Evolutionary conservation across 805 yeast species (phyloP).

Genomic region (Saturnispora serradocipensis): DNA sequence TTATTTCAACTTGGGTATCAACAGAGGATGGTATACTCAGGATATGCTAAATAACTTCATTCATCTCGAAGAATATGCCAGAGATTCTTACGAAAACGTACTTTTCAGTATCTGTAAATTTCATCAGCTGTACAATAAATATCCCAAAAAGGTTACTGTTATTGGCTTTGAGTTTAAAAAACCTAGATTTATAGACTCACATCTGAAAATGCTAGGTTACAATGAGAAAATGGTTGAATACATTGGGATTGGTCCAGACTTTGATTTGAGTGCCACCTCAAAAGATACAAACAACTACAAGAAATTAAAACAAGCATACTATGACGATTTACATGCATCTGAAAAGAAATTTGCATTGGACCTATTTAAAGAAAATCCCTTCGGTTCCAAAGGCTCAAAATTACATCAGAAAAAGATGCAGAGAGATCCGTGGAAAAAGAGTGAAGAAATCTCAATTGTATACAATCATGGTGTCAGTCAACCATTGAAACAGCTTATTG

Average conservation of each 20-base stretch:
- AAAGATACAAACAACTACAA: conserved; percentile 11
- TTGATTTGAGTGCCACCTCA: conserved; percentile 12
- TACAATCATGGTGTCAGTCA: conserved; percentile 11
- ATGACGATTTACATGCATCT: conserved; percentile 34
- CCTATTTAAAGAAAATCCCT: conserved; percentile 48
- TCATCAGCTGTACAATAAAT: conserved; percentile 34
- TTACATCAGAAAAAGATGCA: conserved; percentile 34
- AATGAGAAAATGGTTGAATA: conserved; percentile 31
- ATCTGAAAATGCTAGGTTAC: conserved; percentile 42
- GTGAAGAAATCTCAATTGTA: background rate
- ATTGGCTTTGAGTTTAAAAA: conserved; percentile 72
- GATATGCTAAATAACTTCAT: conserved; percentile 17
- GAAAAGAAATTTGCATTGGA: conserved; percentile 47
- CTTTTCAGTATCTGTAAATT: conserved; percentile 50
- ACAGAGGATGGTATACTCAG: conserved; percentile 21
- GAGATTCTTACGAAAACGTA: conserved; percentile 75
- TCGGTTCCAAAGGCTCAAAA: conserved; percentile 41
- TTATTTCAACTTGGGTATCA: conserved; percentile 38
- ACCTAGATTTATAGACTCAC: conserved; percentile 46
- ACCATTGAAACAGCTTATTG: conserved; percentile 14
- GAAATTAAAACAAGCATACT: conserved; percentile 31
- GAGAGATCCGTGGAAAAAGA: conserved; percentile 44
- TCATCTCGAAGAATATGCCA: conserved; percentile 58
- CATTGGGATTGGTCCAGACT: conserved; percentile 54
- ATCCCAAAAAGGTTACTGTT: conserved; percentile 46